Percentiles rank a stretch among this genome's conserved stretches.
phyloP scores from a whole-genome alignment of 371 early-diverging fungal species.

The Entomophthora muscae region DNA sequence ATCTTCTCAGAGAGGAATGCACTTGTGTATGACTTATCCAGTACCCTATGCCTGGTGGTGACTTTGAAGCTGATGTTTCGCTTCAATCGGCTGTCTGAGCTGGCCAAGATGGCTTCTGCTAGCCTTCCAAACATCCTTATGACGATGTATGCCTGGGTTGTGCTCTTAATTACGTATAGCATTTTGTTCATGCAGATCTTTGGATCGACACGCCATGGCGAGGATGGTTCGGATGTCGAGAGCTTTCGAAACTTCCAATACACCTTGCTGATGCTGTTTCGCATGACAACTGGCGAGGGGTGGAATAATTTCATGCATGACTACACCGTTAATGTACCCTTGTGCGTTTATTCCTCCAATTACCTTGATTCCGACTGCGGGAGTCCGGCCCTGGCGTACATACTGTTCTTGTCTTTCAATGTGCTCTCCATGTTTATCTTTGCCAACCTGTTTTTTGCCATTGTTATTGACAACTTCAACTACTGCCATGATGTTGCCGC shows the following conservation, averaged over 20 bases:
- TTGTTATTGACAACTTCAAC: conserved; percentile 50
- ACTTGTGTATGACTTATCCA: conserved; percentile 19
- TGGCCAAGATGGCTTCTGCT: too few relatives aligned
- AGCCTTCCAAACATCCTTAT: not conserved
- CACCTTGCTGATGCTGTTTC: conserved; percentile 33
- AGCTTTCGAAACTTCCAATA: conserved; percentile 36
- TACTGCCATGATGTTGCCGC: conserved; percentile 43
- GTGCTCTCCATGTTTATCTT: too few relatives aligned
- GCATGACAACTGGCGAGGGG: too few relatives aligned
- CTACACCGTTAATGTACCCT: conserved; percentile 34
- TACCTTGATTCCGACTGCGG: conserved; percentile 47
- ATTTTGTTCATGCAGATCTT: too few relatives aligned
- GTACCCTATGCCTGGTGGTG: not conserved
- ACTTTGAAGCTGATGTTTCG: not conserved
- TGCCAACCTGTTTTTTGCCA: conserved; percentile 45
- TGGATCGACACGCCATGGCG: conserved; percentile 42
- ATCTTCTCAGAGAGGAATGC: too few relatives aligned
- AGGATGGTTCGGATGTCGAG: conserved; percentile 26
- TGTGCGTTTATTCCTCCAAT: conserved; percentile 29
- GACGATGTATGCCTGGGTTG: conserved; percentile 32
- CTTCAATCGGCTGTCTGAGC: not conserved
- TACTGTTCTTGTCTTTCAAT: too few relatives aligned
- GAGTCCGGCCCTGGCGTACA: too few relatives aligned
- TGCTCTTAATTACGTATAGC: conserved; percentile 41
- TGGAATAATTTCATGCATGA: too few relatives aligned